These are phyloP conservation scores for Leptographium galeiforme DNA, from an alignment of 2,329 filamentous ascomycete genomes.

Conservation along the genomic window DNA sequence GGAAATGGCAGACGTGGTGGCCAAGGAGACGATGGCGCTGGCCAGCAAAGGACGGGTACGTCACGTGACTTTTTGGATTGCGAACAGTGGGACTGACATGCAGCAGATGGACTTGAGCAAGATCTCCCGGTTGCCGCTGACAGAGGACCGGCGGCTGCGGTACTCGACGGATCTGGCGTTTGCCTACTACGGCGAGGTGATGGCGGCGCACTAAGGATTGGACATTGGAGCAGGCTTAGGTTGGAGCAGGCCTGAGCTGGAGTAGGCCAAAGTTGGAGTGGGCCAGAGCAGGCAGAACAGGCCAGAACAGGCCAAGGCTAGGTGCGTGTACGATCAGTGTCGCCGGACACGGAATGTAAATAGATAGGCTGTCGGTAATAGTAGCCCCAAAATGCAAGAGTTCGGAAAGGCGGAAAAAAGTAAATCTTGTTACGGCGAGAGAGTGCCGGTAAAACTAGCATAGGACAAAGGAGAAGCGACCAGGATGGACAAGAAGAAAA, in stretches of 20 bases:
- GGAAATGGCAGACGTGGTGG: conserved; percentile 68
- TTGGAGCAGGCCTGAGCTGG: neutral
- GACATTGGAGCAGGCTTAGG: neutral
- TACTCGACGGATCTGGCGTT: conserved; percentile 59
- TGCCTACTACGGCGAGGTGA: conserved; percentile 53
- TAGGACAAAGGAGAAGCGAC: neutral
- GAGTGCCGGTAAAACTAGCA: too few species aligned
- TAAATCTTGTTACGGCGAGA: too few species aligned
- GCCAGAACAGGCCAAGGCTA: too few species aligned
- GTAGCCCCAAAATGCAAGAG: too few species aligned
- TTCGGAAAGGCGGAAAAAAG: too few species aligned
- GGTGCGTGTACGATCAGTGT: too few species aligned
- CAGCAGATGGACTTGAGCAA: conserved; percentile 27
- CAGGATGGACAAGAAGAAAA: too few species aligned
- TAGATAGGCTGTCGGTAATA: too few species aligned
- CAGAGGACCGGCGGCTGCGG: conserved; percentile 56
- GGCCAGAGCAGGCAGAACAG: too few species aligned
- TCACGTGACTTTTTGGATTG: conserved; percentile 11
- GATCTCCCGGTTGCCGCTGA: conserved; percentile 50
- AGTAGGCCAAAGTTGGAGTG: neutral
- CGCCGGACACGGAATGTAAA: too few species aligned
- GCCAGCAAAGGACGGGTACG: conserved; percentile 44
- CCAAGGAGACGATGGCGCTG: conserved; percentile 45
- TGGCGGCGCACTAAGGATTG: conserved; percentile 26
- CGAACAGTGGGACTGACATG: conserved; percentile 16